phyloP scores from a whole-genome alignment of 768 basidiomycete genomes.

The Tulasnella sp. region DNA sequence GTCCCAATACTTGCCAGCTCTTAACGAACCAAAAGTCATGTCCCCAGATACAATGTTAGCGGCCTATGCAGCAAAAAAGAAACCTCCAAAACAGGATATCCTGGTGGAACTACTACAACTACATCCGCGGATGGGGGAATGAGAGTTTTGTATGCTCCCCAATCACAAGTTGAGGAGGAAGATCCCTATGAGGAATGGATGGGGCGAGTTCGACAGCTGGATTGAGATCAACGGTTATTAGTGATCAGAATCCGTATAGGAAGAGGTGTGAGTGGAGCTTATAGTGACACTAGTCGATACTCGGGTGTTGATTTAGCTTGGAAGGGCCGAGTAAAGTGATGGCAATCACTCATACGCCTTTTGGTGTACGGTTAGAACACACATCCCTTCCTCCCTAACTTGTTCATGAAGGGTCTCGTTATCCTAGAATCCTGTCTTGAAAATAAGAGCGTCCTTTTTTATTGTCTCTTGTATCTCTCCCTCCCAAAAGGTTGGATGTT shows the following conservation, averaged over 20 bases:
- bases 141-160: constrained; percentile 15
- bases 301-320: background rate
- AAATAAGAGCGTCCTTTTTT: too few relatives aligned
- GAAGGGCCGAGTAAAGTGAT: too few relatives aligned
- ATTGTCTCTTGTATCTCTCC: too few relatives aligned
- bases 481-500: too few relatives aligned
- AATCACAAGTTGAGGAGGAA: background rate
- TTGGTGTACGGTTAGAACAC: background rate
- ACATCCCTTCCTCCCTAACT: background rate
- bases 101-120: background rate
- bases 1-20: constrained; percentile 5
- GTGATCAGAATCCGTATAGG: constrained; percentile 17
- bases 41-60: constrained; percentile 17
- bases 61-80: constrained; percentile 15
- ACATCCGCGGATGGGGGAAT: constrained; percentile 15
- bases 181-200: background rate
- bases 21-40: constrained; percentile 2
- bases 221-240: background rate
- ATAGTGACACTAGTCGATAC: constrained; percentile 5
- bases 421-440: too few relatives aligned
- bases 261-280: background rate
- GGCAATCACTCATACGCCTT: too few relatives aligned
- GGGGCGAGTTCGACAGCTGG: background rate
- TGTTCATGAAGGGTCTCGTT: background rate
- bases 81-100: background rate